Percentiles rank a stretch among this genome's conserved stretches.
phyloP scores from a whole-genome alignment of 169 alveolate species.

The Toxoplasma gondii region DNA sequence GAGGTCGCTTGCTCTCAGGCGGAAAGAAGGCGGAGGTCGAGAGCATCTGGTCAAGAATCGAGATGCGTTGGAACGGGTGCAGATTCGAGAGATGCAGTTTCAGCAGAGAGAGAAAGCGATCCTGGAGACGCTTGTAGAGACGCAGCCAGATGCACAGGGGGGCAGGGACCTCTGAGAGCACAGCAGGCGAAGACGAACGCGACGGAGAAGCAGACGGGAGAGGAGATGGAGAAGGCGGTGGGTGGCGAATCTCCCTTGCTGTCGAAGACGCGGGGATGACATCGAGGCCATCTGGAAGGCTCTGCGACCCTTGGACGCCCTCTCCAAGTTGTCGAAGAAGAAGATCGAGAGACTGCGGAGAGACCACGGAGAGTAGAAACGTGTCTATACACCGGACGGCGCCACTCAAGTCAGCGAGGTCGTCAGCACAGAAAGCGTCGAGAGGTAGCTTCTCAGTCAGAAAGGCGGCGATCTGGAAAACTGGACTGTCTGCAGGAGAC shows the following conservation, averaged over 20 bases:
- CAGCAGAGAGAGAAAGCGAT: not conserved
- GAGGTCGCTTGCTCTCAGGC: not conserved
- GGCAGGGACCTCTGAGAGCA: not conserved
- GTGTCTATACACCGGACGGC: not conserved
- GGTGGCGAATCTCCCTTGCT: not conserved
- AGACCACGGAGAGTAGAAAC: not conserved
- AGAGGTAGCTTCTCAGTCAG: not conserved
- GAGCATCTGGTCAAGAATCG: not conserved
- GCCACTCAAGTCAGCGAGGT: not conserved
- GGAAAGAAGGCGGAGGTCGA: not conserved
- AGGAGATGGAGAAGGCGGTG: not conserved
- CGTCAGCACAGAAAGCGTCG: not conserved
- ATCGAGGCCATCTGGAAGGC: not conserved
- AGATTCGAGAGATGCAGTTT: not conserved
- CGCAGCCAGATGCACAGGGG: not conserved
- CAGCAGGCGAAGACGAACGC: not conserved
- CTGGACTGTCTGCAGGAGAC: not conserved
- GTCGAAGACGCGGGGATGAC: not conserved
- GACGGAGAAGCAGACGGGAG: not conserved
- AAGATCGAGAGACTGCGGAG: not conserved
- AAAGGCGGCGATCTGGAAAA: not conserved
- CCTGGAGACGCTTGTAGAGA: not conserved
- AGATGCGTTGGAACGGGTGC: not conserved
- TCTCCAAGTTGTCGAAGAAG: not conserved
- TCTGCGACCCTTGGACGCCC: not conserved